Evolutionary conservation across 23 red algal genomes (phyloP), one percentile per base, ranked within the genome.

Genomic region (Cyanidioschyzon merolae): DNA sequence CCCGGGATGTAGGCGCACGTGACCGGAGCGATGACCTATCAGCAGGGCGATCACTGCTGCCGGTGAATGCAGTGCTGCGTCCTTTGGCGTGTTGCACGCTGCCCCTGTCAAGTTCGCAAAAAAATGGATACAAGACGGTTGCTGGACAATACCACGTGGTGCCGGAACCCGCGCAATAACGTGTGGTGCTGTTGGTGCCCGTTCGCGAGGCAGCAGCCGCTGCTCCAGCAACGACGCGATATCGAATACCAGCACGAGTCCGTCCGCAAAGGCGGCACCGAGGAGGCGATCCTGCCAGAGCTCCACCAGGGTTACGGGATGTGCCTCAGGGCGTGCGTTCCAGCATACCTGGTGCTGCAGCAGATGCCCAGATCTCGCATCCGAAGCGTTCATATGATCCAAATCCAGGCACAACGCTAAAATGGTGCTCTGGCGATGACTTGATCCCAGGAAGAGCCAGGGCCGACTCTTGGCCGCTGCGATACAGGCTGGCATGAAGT

Each of bases 11-110:
- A 71, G 7, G 29, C 63, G 63, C 63, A 71, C 29, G 3, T 71
- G 63, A 17, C 63, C 63, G n/a, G 63, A 71, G 12, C 63, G 63
- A 71, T 71, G 63, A 35, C 63, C 63, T 7, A 71, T 27, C 12
- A 32, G 16, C 63, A 71, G 12, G 12, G 32, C 63, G 30, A 12
- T n/a, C n/a, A n/a, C n/a, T n/a, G n/a, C n/a, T n/a, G n/a, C n/a
- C n/a, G n/a, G n/a, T n/a, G n/a, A n/a, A n/a, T n/a, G n/a, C n/a
- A n/a, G n/a, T n/a, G n/a, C n/a, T n/a, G n/a, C n/a, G n/a, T n/a
- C n/a, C n/a, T n/a, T n/a, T n/a, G n/a, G n/a, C n/a, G n/a, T n/a
- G n/a, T n/a, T n/a, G n/a, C n/a, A n/a, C n/a, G n/a, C n/a, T n/a
- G n/a, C n/a, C n/a, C n/a, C n/a, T n/a, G n/a, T n/a, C n/a, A n/a